Evolutionary conservation across 495 filamentous ascomycete genomes (phyloP).

Genomic region (Penicillium subrubescens): DNA sequence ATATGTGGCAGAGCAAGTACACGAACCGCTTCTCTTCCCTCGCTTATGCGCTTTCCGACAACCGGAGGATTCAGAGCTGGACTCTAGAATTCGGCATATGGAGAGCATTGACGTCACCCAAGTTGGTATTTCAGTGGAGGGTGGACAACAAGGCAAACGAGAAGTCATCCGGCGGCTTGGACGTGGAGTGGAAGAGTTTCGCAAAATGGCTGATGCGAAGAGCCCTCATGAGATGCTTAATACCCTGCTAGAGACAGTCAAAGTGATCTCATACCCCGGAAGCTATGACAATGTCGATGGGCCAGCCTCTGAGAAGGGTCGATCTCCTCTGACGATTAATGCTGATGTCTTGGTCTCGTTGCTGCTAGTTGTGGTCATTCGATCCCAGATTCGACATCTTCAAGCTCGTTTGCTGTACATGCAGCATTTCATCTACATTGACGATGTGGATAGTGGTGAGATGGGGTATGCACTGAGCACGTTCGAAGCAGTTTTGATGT

Average conservation of each 20-base stretch:
- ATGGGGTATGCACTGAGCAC: conserved; percentile 97
- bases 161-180: conserved; percentile 70
- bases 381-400: conserved; percentile 84
- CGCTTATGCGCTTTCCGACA: conserved; percentile 75
- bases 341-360: conserved; percentile 94
- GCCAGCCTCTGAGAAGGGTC: conserved; percentile 58
- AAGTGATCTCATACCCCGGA: conserved; percentile 66
- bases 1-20: conserved; percentile 91
- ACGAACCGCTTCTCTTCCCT: conserved; percentile 83
- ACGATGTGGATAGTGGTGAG: conserved; percentile 96
- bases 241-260: conserved; percentile 82
- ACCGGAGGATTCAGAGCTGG: conserved; percentile 85
- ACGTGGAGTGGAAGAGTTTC: conserved; percentile 84
- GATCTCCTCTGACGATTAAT: conserved; percentile 77
- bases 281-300: conserved; percentile 38
- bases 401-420: conserved; percentile 89
- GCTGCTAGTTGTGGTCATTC: conserved; percentile 88
- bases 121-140: conserved; percentile 81
- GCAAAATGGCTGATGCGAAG: conserved; percentile 78
- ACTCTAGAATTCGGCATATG: conserved; percentile 89
- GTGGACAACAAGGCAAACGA: conserved; percentile 68
- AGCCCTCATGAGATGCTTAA: conserved; percentile 96
- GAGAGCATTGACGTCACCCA: conserved; percentile 92
- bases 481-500: conserved; percentile 91
- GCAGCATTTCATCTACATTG: conserved; percentile 93